Conservation (phyloP, 116 monocot genomes). For the Phalaenopsis hybrid region DNA sequence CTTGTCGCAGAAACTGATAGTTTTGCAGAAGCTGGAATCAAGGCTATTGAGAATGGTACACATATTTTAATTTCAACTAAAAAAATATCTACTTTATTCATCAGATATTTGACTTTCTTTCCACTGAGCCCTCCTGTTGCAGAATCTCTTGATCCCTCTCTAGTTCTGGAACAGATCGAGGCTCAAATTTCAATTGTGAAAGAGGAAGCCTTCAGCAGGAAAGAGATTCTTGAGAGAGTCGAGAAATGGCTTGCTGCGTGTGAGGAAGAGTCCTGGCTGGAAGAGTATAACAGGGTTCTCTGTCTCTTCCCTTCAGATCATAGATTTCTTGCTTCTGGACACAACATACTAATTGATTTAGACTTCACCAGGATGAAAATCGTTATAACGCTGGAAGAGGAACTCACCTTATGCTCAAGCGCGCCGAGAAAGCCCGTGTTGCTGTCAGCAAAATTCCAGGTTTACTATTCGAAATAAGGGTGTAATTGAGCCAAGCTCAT, state of each 20-base stretch:
- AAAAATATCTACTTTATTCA: too few species aligned
- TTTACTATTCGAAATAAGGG: conserved; percentile 2
- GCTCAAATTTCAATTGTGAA: conserved; percentile 66
- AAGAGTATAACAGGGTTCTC: conserved; percentile 85
- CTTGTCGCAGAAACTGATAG: conserved; percentile 38
- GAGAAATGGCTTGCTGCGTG: conserved; percentile 87
- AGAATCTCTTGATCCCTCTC: conserved; percentile 66
- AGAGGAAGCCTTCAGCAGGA: conserved; percentile 89
- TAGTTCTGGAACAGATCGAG: conserved; percentile 79
- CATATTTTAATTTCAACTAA: conserved; percentile 3
- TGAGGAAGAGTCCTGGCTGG: conserved; percentile 91
- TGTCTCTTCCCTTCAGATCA: conserved; percentile 4
- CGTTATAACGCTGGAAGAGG: conserved; percentile 84
- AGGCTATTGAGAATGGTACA: conserved; percentile 18
- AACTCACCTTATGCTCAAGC: conserved; percentile 70
- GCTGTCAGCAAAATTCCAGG: conserved; percentile 85
- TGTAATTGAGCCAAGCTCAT: too few species aligned
- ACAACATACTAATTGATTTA: not conserved
- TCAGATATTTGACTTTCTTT: too few species aligned
- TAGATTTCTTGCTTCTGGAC: not conserved
- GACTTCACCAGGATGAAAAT: conserved; percentile 57
- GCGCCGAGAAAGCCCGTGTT: conserved; percentile 84
- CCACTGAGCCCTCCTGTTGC: not conserved
- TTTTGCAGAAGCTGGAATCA: conserved; percentile 38
- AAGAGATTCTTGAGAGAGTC: conserved; percentile 88